Evolutionary conservation across 202 grass and related monocot genomes (phyloP).

Genomic region (Setaria viridis): DNA sequence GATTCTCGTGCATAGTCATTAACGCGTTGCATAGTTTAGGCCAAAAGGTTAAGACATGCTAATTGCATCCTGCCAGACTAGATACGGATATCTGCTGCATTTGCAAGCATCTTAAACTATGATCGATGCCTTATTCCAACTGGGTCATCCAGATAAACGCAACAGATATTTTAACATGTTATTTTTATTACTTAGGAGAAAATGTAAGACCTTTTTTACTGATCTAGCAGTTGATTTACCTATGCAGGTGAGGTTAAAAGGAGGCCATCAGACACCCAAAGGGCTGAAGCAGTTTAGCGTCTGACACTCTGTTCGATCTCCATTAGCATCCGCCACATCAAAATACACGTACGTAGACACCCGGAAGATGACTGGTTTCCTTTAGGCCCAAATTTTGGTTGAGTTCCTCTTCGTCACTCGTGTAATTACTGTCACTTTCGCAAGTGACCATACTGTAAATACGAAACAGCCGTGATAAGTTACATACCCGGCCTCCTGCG

Average conservation of each 20-base stretch:
- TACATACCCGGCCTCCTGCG: conserved; percentile 53
- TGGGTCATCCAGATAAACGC: neutral
- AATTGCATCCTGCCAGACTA: conserved; percentile 15
- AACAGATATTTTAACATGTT: neutral
- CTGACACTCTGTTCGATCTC: conserved; percentile 33
- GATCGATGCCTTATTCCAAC: neutral
- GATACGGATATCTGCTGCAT: neutral
- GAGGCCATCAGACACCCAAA: conserved; percentile 53
- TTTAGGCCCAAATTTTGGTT: conserved; percentile 8
- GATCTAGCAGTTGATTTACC: neutral
- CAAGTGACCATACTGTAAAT: conserved; percentile 52
- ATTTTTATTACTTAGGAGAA: neutral
- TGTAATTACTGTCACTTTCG: conserved; percentile 17
- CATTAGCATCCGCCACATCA: conserved; percentile 4
- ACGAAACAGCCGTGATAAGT: neutral
- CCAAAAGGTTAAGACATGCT: conserved; percentile 21
- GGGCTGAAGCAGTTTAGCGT: conserved; percentile 59
- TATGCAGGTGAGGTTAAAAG: conserved; percentile 59
- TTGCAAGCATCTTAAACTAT: neutral
- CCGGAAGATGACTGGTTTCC: neutral
- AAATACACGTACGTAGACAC: conserved; percentile 12
- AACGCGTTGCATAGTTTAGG: conserved; percentile 25
- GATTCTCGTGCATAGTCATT: conserved; percentile 41
- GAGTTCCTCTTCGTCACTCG: neutral
- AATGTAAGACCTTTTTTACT: neutral